Percentiles rank a stretch among this genome's conserved stretches.
These are phyloP conservation scores for Tricholoma sp. DNA, from an alignment of 768 basidiomycete genomes.

Conservation along the genomic window DNA sequence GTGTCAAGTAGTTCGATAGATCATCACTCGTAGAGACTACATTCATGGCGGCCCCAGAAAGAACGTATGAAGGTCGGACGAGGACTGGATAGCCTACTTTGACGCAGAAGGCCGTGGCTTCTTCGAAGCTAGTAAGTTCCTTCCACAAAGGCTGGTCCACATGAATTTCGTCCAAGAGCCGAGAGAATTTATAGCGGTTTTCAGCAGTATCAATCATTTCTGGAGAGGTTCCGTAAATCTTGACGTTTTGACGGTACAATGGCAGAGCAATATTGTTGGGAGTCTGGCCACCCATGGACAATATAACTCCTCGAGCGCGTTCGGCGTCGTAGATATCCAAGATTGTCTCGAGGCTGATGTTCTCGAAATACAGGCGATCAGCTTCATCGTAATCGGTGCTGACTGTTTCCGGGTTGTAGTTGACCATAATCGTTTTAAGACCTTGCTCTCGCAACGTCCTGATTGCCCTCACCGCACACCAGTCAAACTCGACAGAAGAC, in stretches of 20 bases:
- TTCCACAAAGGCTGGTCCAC: slow-evolving; percentile 98
- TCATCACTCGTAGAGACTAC: slow-evolving; percentile 94
- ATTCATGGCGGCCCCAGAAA: slow-evolving; percentile 99
- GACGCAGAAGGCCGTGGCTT: slow-evolving; percentile 85
- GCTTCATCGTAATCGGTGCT: slow-evolving; percentile 99
- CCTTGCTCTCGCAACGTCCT: slow-evolving; percentile 94
- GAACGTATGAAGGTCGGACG: slow-evolving; percentile 95
- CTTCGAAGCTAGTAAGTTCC: slow-evolving; percentile 88
- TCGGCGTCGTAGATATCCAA: slow-evolving; percentile 96
- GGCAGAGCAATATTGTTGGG: slow-evolving; percentile 98
- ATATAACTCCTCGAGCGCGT: slow-evolving; percentile 82
- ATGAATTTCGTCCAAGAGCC: slow-evolving; percentile 94
- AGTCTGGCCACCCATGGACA: slow-evolving; percentile 98
- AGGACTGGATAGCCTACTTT: slow-evolving; percentile 94
- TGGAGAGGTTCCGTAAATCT: slow-evolving; percentile 97
- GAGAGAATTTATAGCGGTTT: slow-evolving; percentile 99
- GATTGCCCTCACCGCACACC: slow-evolving; percentile 98
- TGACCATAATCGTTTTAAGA: slow-evolving; percentile 96
- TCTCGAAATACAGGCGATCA: slow-evolving; percentile 97
- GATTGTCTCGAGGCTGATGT: slow-evolving; percentile 94
- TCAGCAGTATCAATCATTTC: slow-evolving; percentile 99
- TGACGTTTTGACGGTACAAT: slow-evolving; percentile 94
- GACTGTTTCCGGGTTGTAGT: slow-evolving; percentile 99
- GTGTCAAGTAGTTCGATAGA: slow-evolving; percentile 85
- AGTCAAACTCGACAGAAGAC: slow-evolving; percentile 99